These are phyloP conservation scores for Sanghuangporus sanghuang DNA, from an alignment of 1,284 basidiomycete genomes.

Conservation along the genomic window DNA sequence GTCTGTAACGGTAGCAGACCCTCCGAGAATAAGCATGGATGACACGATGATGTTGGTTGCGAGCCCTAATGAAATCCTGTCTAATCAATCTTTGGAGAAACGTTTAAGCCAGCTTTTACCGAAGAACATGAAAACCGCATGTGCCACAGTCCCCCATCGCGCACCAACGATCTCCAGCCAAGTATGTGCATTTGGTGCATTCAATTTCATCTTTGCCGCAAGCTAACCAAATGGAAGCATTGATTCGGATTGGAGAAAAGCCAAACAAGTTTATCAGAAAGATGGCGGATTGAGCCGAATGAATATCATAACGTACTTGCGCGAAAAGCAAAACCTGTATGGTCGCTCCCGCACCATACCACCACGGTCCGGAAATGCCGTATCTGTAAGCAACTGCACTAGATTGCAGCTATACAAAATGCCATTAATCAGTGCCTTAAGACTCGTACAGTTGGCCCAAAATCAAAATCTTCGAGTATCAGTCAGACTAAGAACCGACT, in stretches of 20 bases:
- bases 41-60: conserved; percentile 62
- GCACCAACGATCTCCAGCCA: conserved; percentile 61
- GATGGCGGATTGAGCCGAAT: neutral
- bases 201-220: conserved; percentile 53
- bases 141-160: conserved; percentile 51
- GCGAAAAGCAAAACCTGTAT: conserved; percentile 45
- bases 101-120: conserved; percentile 29
- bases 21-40: conserved; percentile 56
- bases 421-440: conserved; percentile 4
- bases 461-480: neutral
- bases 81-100: neutral
- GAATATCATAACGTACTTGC: conserved; percentile 35
- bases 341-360: conserved; percentile 53
- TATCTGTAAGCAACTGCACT: conserved; percentile 82
- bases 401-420: conserved; percentile 52
- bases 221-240: conserved; percentile 25
- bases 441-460: neutral
- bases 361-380: conserved; percentile 69
- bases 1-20: conserved; percentile 55
- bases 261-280: neutral
- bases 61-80: conserved; percentile 33
- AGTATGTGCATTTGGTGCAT: conserved; percentile 55
- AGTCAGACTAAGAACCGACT: neutral
- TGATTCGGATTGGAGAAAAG: conserved; percentile 13
- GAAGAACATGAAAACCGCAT: conserved; percentile 65